These are phyloP conservation scores for Phoenix dactylifera DNA, from an alignment of 176 grass and related monocot species.

Conservation along the genomic window DNA sequence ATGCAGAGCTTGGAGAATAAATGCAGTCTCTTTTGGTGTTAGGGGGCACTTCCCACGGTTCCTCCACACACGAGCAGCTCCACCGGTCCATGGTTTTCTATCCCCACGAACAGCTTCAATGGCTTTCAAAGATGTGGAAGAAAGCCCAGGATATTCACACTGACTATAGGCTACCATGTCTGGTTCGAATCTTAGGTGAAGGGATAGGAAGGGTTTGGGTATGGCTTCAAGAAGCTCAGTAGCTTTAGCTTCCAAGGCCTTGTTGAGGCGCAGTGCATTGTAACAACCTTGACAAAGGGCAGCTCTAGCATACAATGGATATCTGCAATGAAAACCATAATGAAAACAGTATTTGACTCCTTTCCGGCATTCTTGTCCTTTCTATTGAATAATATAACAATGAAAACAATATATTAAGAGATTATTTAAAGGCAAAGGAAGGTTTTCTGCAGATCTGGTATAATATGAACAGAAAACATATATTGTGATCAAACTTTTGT, in stretches of 20 bases:
- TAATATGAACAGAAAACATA: no score
- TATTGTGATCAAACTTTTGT: no score
- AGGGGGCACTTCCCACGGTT: constrained; percentile 89
- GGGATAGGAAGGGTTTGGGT: constrained; percentile 87
- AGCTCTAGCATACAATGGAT: constrained; percentile 70
- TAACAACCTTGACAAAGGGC: constrained; percentile 89
- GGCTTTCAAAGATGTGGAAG: constrained; percentile 45
- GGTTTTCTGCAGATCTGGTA: no score
- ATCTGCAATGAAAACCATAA: constrained; percentile 27
- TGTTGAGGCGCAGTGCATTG: constrained; percentile 57
- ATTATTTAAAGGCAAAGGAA: no score
- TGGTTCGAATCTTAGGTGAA: constrained; percentile 94
- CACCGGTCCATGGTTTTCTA: constrained; percentile 58
- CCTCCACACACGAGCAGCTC: constrained; percentile 54
- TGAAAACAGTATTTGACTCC: no score
- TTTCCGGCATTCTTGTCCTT: no score
- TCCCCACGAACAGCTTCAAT: constrained; percentile 69
- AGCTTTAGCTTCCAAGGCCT: constrained; percentile 61
- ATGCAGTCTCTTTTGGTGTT: constrained; percentile 84
- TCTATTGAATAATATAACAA: no score
- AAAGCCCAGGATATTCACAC: constrained; percentile 58
- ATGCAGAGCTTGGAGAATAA: constrained; percentile 62
- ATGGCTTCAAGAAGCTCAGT: constrained; percentile 50
- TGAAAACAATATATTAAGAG: no score
- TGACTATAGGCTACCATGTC: constrained; percentile 88